Conservation (phyloP, 2,329 filamentous ascomycete species). For the Talaromyces albobiverticillius region DNA sequence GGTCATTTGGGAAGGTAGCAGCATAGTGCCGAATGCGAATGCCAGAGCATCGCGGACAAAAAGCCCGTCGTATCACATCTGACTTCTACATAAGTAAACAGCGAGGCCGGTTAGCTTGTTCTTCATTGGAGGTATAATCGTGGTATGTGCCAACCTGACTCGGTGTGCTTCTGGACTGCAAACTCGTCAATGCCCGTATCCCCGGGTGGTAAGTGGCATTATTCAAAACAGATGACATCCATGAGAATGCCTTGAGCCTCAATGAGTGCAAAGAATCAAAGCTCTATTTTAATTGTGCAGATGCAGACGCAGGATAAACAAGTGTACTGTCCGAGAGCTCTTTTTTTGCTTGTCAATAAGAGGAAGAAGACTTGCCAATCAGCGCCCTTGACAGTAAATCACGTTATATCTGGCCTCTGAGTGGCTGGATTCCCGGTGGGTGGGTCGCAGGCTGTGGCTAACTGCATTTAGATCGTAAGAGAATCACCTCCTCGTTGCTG, state of each 20-base stretch:
- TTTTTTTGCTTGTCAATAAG: background rate
- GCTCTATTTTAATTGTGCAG: slow-evolving; percentile 20
- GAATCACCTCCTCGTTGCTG: slow-evolving; percentile 16
- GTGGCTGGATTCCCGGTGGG: slow-evolving; percentile 2
- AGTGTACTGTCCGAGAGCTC: background rate
- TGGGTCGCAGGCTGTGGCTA: slow-evolving; percentile 13
- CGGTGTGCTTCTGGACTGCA: slow-evolving; percentile 20
- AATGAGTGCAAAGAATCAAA: slow-evolving; percentile 16
- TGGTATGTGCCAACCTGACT: slow-evolving; percentile 22
- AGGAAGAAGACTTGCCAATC: background rate
- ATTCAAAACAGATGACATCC: slow-evolving; percentile 42
- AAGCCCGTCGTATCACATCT: background rate
- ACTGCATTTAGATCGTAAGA: slow-evolving; percentile 13
- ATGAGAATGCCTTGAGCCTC: slow-evolving; percentile 27
- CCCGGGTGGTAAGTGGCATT: slow-evolving; percentile 37
- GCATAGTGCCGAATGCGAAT: background rate
- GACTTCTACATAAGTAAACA: background rate
- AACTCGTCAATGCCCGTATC: slow-evolving; percentile 34
- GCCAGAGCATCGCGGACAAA: background rate
- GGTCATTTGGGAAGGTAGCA: background rate
- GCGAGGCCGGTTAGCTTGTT: background rate
- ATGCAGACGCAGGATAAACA: background rate
- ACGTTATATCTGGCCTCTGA: slow-evolving; percentile 3
- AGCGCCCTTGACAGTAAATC: background rate
- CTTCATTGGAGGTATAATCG: background rate